Evolutionary conservation across 2,329 filamentous ascomycete species (phyloP), one percentile per base, ranked within the genome.

Genomic region (Penicillium olsonii): DNA sequence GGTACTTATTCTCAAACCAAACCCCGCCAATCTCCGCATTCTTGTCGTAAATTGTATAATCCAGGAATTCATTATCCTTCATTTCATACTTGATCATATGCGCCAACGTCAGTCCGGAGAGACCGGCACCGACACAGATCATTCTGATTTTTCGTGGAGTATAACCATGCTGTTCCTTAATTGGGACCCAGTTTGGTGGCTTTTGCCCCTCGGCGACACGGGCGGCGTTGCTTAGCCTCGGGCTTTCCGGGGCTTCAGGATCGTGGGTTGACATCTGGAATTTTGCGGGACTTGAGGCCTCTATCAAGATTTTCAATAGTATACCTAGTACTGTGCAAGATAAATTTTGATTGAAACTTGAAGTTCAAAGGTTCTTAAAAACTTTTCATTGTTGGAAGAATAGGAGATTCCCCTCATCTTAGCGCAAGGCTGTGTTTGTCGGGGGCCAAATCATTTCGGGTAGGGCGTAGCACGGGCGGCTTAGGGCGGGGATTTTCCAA

Each of bases 91-190:
- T 52, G 8, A 63, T 52, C 39, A 59, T 56, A 37, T 63, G 50
- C 4, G 59, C 60, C 19, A 61, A 37, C 2, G 50, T 56, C 27
- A 63, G 24, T 2, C 60, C 60, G 17, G 55, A 52, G 41, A 50
- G 60, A 0, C 60, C 60, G 0, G 57, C 59, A 1, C 60, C 60
- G n/a, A 62, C 46, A 12, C 55, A 60, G 15, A 59, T 42, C 20
- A 61, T 53, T 35, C 41, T 45, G 6, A 59, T 35, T 15, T 47
- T 50, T n/a, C 54, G 45, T 18, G 50, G 45, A 4, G 50, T 54
- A 19, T 39, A 51, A 6, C 39, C 48, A 5, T 40, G 37, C 12
- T 51, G 18, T 15, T 49, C 38, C 20, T 40, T n/a, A 27, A 48
- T 29, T 7, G 45, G 35, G 10, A 52, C 29, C 50, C 50, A 42